A percentile compares a stretch with the other conserved stretches of the same genome.
Evolutionary conservation across 768 basidiomycete species (phyloP).

Genomic region (Lactarius evosmus): DNA sequence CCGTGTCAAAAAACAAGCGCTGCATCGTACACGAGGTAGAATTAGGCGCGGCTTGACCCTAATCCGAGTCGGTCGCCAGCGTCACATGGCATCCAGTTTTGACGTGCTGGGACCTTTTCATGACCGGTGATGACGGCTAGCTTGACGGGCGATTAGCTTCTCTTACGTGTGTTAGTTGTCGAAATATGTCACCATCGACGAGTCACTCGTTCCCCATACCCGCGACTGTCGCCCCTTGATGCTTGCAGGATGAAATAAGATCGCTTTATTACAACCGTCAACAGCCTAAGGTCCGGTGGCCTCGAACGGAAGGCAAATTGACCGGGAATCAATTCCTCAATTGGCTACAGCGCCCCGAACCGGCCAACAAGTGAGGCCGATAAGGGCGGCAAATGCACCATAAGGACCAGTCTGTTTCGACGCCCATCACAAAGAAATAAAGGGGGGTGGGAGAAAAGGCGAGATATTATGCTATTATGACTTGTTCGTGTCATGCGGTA

Average conservation of each 20-base stretch:
- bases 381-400: conserved; percentile 5
- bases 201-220: neutral
- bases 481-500: neutral
- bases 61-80: neutral
- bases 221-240: neutral
- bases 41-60: neutral
- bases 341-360: neutral
- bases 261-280: neutral
- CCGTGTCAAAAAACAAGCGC: neutral
- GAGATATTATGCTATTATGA: conserved; percentile 1
- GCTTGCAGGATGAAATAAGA: neutral
- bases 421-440: neutral
- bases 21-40: neutral
- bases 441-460: neutral
- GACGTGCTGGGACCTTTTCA: conserved; percentile 3
- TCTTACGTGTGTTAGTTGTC: conserved; percentile 1
- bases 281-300: neutral
- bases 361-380: neutral
- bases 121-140: conserved; percentile 15
- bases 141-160: neutral
- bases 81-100: conserved; percentile 10
- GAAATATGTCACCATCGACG: conserved; percentile 4
- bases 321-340: neutral
- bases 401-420: conserved; percentile 1
- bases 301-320: neutral